Evolutionary conservation across 139 green algal genomes (phyloP), one percentile per base, ranked within the genome.

Genomic region (Haematococcus lacustris): DNA sequence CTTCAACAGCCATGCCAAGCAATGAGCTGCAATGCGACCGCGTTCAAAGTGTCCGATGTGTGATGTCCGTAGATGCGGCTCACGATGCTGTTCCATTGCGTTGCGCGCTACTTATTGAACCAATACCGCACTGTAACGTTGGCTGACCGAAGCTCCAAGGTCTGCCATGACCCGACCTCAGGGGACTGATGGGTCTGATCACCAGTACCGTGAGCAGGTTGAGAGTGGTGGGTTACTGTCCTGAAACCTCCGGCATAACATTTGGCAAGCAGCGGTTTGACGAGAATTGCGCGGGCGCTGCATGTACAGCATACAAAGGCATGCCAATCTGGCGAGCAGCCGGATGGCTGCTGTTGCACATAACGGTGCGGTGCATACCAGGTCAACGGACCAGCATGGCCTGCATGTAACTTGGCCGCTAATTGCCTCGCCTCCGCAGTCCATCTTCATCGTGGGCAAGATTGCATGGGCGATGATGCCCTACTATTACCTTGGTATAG

Each of bases 131-230:
- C 6, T n/a, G 28, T 60, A 43, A 40, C 60, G 39, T 38, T 40
- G 30, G 4, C 17, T 23, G 60, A 9, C 60, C 4, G 25, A 3
- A 3, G 23, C 38, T 28, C 3, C 30, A 3, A 7, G 23, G 39
- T 3, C 25, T 38, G 21, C n/a, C 21, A 4, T 47, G n/a, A 1
- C 1, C 3, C 23, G 6, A 13, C 6, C 21, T 39, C 43, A 68
- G n/a, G 74, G 74, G 1, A 79, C 74, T 9, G 74, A 79, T 79
- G 74, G 74, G 26, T 75, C 74, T 13, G 74, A 79, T 38, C 73
- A 39, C 30, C 32, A 9, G 6, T 79, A 68, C 40, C 41, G 74
- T 1, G 74, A 79, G 51, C 39, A 66, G 39, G 50, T 79, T 37
- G 68, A 74, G 13, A 68, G 71, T 33, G 37, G 74, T 79, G 50